Evolutionary conservation across 225 moss, liverwort and hornwort genomes (phyloP), one percentile per base, ranked within the genome.

Genomic region (Bryum argenteum): DNA sequence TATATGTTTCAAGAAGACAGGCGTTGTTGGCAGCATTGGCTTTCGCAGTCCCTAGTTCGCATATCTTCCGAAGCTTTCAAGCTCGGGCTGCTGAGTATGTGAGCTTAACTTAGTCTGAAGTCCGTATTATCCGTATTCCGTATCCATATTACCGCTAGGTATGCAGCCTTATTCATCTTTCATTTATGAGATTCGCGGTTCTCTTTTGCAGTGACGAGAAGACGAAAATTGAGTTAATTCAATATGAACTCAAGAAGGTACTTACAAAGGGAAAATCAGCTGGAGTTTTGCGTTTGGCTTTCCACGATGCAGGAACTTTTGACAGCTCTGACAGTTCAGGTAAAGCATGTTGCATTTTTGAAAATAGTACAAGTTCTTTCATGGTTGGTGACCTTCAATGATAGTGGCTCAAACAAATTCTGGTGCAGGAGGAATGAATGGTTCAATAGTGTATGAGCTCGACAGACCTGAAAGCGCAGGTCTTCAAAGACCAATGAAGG

Each of bases 221-320:
- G 53, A 68, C 52, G 74, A 85, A 67, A 63, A 40, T 93, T 80
- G 84, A 97, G 67, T 69, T 78, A 63, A 90, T 97, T 63, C 78
- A 82, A 5, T 71, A 59, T 52, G 90, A 94, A 75, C 66, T 92
- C 28, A 72, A 69, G 4, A 90, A 93, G 74, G 75, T 79, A 8
- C 79, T 97, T 11, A 77, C 90, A 0, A 85, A 90, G 75, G 79
- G 69, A 17, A 93, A 93, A 72, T 85, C 91, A 69, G 83, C 93
- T 61, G 90, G 90, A 66, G 80, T 97, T 62, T 79, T 93, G 74
- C 89, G 96, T 22, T 83, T 92, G 37, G 89, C 84, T 59, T 97
- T 93, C 71, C 96, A 97, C 53, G 96, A 94, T 71, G 93, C 90
- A 72, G 94, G 96, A 24, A 89, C 93, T 22, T 97, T 86, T 75